Evolutionary conservation across 2,329 filamentous ascomycete genomes (phyloP).

Genomic region (Aureobasidium mangrovei): DNA sequence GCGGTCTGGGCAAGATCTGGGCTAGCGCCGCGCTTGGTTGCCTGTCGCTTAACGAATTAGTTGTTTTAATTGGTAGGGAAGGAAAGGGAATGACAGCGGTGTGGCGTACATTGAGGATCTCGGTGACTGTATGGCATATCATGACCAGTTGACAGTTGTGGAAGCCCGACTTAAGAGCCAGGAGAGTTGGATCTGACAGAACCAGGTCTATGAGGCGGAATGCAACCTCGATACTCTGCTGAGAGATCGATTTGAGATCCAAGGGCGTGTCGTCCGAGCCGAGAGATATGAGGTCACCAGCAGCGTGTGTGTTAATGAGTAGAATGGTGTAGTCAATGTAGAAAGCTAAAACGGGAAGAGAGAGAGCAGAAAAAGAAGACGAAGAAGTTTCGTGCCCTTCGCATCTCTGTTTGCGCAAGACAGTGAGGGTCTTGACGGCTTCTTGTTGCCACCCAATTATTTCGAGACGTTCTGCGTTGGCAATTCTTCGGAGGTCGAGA

Average conservation of each 20-base stretch:
- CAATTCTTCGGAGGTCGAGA: no score
- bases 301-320: not conserved
- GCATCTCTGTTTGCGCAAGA: not conserved
- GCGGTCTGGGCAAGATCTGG: not conserved
- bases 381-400: not conserved
- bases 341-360: not conserved
- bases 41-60: not conserved
- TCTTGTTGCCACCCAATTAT: no score
- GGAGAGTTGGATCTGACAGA: not conserved
- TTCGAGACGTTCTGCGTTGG: no score
- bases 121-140: not conserved
- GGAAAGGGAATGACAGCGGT: fast-evolving
- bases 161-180: not conserved
- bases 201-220: not conserved
- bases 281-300: not conserved
- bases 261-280: not conserved
- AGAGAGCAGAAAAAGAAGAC: not conserved
- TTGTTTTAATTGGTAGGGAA: not conserved
- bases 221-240: constrained; percentile 1
- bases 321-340: constrained; percentile 3
- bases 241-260: not conserved
- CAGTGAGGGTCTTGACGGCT: no score
- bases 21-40: constrained; percentile 1
- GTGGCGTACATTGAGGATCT: constrained; percentile 3
- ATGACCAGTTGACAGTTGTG: constrained; percentile 4